These are phyloP conservation scores for Solanum rostratum DNA, from an alignment of 257 asterid genomes.

Conservation along the genomic window DNA sequence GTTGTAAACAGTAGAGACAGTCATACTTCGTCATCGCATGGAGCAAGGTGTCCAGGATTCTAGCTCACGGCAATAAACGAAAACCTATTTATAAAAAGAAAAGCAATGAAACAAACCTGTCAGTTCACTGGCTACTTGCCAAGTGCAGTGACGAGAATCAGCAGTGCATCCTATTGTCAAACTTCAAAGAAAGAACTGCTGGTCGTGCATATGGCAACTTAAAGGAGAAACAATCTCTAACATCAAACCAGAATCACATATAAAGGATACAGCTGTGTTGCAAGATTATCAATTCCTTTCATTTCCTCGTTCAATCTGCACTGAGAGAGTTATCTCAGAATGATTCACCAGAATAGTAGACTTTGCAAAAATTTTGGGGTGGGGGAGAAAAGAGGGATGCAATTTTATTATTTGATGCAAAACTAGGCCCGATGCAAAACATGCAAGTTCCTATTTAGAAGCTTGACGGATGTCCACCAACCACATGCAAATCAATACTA, in stretches of 20 bases:
- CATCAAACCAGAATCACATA: neutral
- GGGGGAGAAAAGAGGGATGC: neutral
- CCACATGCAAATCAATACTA: neutral
- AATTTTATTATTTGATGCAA: neutral
- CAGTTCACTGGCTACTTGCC: neutral
- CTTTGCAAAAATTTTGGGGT: neutral
- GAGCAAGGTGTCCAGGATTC: neutral
- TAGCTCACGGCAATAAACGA: neutral
- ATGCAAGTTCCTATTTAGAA: neutral
- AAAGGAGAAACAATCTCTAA: neutral
- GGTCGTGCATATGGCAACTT: neutral
- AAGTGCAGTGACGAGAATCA: neutral
- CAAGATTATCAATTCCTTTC: constrained; percentile 73
- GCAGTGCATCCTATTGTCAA: neutral
- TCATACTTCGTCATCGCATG: neutral
- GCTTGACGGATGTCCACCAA: neutral
- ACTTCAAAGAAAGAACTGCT: neutral
- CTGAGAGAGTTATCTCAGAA: neutral
- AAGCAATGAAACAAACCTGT: neutral
- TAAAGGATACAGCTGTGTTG: constrained; percentile 78
- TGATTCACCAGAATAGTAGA: neutral
- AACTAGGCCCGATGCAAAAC: neutral
- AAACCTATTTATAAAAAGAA: neutral
- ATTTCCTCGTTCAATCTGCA: constrained; percentile 92
- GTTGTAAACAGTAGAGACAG: neutral